Evolutionary conservation across 208 protist genomes (phyloP).

Genomic region (Trypanosomatidae sp.): DNA sequence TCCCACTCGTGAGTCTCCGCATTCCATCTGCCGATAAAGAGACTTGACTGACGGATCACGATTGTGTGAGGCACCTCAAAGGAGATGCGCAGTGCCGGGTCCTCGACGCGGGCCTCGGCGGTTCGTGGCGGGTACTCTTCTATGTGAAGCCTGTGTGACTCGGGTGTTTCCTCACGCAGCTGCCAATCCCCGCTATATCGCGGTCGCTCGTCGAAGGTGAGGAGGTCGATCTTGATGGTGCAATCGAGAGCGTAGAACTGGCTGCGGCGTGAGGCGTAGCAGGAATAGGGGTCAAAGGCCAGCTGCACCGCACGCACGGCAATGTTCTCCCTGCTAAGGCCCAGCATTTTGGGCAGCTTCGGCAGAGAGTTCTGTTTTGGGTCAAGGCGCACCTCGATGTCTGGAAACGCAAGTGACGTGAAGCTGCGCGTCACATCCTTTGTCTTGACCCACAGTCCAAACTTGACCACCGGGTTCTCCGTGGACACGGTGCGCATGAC

Average conservation of each 20-base stretch:
- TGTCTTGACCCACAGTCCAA: conserved; percentile 90
- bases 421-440: conserved; percentile 88
- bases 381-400: conserved; percentile 81
- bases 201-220: conserved; percentile 80
- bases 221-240: conserved; percentile 83
- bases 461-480: conserved; percentile 73
- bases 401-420: conserved; percentile 69
- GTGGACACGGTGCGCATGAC: conserved; percentile 53
- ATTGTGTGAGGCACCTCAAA: conserved; percentile 85
- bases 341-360: conserved; percentile 84
- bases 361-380: conserved; percentile 71
- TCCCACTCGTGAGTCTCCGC: conserved; percentile 72
- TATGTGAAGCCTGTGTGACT: conserved; percentile 65
- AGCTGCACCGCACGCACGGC: conserved; percentile 87
- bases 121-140: conserved; percentile 79
- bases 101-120: conserved; percentile 53
- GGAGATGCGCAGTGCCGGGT: conserved; percentile 73
- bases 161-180: conserved; percentile 67
- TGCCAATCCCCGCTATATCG: conserved; percentile 74
- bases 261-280: conserved; percentile 33
- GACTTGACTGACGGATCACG: conserved; percentile 74
- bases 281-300: conserved; percentile 77
- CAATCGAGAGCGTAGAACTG: conserved; percentile 90
- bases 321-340: conserved; percentile 90
- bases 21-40: conserved; percentile 88